These are phyloP conservation scores for Rhododendron molle DNA, from an alignment of 148 eudicot species.

Conservation along the genomic window DNA sequence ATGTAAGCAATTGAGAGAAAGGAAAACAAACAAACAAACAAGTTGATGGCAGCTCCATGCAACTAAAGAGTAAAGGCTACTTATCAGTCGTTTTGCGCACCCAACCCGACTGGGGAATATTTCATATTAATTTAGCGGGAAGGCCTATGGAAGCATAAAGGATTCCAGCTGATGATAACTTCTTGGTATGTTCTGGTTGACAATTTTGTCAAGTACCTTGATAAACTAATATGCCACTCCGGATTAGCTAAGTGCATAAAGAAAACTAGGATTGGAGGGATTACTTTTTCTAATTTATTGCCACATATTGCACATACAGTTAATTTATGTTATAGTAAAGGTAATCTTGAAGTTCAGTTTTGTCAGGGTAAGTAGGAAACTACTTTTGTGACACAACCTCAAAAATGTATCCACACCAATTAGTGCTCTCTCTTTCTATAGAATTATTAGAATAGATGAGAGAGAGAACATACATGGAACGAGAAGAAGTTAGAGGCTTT, in stretches of 20 bases:
- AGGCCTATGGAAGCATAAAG: background rate
- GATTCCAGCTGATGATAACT: background rate
- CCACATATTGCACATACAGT: too few species aligned
- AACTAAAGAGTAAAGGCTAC: background rate
- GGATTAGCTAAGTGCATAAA: background rate
- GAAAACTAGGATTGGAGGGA: background rate
- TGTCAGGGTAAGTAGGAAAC: too few species aligned
- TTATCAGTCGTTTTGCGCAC: background rate
- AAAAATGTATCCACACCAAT: too few species aligned
- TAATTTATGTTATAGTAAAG: too few species aligned
- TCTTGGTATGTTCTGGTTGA: background rate
- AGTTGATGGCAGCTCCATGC: background rate
- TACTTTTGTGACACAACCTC: too few species aligned
- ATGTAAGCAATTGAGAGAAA: background rate
- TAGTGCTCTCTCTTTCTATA: too few species aligned
- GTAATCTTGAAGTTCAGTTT: too few species aligned
- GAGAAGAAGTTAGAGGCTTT: conserved; percentile 38
- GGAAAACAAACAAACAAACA: background rate
- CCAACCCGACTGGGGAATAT: background rate
- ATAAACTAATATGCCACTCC: background rate
- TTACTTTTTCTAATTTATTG: too few species aligned
- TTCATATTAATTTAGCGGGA: background rate
- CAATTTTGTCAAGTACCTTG: background rate
- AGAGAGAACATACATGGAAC: conserved; percentile 48
- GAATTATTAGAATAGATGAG: background rate